Conservation (phyloP, 345 rosid genomes). For the Pseudoturritis turrita region DNA sequence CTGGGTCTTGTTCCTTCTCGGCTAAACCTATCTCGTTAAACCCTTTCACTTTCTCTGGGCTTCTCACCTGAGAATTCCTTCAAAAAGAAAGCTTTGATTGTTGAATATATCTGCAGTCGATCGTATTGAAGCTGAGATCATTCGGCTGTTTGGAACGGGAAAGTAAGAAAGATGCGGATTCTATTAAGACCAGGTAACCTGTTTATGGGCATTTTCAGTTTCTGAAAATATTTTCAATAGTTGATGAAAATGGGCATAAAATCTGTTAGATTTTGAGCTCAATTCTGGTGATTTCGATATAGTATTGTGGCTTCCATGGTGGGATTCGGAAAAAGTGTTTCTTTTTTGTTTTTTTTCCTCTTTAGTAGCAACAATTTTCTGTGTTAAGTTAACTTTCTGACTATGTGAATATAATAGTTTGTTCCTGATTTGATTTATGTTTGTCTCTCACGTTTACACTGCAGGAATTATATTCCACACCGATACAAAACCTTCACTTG, state of each 20-base stretch:
- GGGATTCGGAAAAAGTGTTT: no score
- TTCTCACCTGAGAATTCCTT: background rate
- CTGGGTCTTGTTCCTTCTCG: background rate
- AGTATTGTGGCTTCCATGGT: background rate
- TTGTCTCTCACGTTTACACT: slow-evolving; percentile 1
- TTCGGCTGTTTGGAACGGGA: background rate
- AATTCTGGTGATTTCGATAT: background rate
- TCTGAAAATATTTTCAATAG: background rate
- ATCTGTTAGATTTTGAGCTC: background rate
- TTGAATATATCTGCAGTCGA: background rate
- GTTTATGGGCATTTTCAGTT: background rate
- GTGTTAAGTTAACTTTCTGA: background rate
- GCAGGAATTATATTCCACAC: slow-evolving; percentile 35
- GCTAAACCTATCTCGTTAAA: slow-evolving; percentile 23
- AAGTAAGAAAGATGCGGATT: slow-evolving; percentile 11
- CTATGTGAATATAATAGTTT: background rate
- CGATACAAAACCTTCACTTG: slow-evolving; percentile 13
- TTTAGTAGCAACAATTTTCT: background rate
- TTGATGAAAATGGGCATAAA: background rate
- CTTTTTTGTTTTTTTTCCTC: no score
- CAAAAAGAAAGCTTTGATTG: slow-evolving; percentile 1
- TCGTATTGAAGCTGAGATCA: background rate
- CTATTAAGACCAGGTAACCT: slow-evolving; percentile 24
- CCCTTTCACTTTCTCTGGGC: background rate
- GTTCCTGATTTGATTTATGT: slow-evolving; percentile 6